Evolutionary conservation across 169 alveolate genomes (phyloP).

Genomic region (Cryptosporidium ubiquitum): DNA sequence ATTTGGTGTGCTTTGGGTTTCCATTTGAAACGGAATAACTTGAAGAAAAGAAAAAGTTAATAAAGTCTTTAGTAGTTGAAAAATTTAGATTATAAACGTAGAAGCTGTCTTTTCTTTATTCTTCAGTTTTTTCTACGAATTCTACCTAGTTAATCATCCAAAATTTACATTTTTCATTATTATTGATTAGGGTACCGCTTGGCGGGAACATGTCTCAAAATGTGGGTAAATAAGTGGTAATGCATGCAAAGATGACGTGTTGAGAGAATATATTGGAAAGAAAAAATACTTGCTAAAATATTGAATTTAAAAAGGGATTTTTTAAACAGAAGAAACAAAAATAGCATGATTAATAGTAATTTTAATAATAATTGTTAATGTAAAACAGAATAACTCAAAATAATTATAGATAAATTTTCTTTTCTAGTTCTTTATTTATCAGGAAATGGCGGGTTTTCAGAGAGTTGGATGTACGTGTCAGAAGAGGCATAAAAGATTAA

Average conservation of each 20-base stretch:
- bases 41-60: not conserved
- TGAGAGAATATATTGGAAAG: not conserved
- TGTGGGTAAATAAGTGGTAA: not conserved
- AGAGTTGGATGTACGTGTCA: not conserved
- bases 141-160: not conserved
- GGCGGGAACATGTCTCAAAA: constrained; percentile 24
- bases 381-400: not conserved
- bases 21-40: not conserved
- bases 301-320: not conserved
- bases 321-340: not conserved
- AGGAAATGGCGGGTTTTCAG: not conserved
- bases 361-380: not conserved
- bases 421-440: not conserved
- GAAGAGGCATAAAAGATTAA: not conserved
- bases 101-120: not conserved
- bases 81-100: not conserved
- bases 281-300: not conserved
- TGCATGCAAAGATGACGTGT: constrained; percentile 20
- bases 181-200: constrained; percentile 3
- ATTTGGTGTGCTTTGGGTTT: not conserved
- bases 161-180: not conserved
- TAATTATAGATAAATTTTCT: not conserved
- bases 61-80: not conserved
- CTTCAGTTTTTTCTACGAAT: not conserved
- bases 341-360: not conserved